Conservation (phyloP, 495 filamentous ascomycete genomes). For the Platismatia glauca region DNA sequence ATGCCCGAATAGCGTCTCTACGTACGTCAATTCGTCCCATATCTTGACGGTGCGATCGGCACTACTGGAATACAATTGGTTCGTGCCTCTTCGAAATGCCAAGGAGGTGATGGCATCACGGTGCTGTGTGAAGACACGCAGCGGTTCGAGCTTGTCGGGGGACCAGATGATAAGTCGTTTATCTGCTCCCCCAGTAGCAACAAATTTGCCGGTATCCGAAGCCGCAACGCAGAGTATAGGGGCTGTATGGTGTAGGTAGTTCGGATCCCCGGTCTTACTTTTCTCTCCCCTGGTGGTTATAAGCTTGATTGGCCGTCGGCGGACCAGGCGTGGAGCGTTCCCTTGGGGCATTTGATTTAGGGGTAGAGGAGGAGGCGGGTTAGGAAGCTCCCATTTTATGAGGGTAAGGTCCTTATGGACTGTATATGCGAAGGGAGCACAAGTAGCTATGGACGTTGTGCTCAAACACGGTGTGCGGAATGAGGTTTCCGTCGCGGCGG, state of each 20-base stretch:
- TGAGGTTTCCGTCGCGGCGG: slow-evolving; percentile 50
- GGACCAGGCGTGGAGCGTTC: slow-evolving; percentile 53
- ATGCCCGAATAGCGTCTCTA: slow-evolving; percentile 94
- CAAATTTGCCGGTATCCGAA: slow-evolving; percentile 77
- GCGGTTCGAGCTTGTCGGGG: slow-evolving; percentile 61
- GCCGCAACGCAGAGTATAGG: slow-evolving; percentile 75
- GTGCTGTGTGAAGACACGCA: slow-evolving; percentile 84
- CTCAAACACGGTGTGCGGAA: slow-evolving; percentile 68
- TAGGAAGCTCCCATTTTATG: slow-evolving; percentile 74
- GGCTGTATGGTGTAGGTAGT: slow-evolving; percentile 64
- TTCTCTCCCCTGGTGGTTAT: slow-evolving; percentile 55
- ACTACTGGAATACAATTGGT: slow-evolving; percentile 82
- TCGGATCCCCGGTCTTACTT: slow-evolving; percentile 49
- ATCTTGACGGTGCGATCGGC: slow-evolving; percentile 84
- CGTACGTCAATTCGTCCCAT: slow-evolving; percentile 78
- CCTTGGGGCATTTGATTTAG: slow-evolving; percentile 51
- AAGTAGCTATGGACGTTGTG: slow-evolving; percentile 71
- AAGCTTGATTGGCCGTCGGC: slow-evolving; percentile 62
- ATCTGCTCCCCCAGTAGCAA: slow-evolving; percentile 83
- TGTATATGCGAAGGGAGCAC: slow-evolving; percentile 73
- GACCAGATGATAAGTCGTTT: slow-evolving; percentile 80
- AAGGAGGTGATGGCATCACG: slow-evolving; percentile 77
- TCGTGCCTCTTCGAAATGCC: slow-evolving; percentile 78
- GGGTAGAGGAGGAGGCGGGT: slow-evolving; percentile 29
- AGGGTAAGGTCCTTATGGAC: slow-evolving; percentile 76